Conservation (phyloP, 2,329 filamentous ascomycete genomes). For the Hyphodiscus sp. region DNA sequence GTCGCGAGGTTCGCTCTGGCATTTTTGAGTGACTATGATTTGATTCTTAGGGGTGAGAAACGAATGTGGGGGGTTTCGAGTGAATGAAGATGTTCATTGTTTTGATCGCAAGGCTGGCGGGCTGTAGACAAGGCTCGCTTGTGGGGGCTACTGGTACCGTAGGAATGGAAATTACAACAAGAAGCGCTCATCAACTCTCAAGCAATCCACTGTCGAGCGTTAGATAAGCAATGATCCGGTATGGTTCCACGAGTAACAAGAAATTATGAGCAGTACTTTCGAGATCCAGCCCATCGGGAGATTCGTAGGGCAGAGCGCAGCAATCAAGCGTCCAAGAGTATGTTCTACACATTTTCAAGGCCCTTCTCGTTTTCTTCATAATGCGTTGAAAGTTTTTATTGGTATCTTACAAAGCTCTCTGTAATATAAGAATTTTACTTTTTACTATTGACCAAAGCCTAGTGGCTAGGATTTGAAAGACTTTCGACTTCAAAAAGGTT, state of each 20-base stretch:
- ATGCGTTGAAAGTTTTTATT: background rate
- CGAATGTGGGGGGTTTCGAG: conserved; percentile 4
- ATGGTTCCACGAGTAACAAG: background rate
- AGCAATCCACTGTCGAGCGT: background rate
- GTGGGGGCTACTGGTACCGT: background rate
- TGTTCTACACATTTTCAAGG: conserved; percentile 10
- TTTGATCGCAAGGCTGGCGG: background rate
- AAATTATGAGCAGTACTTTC: conserved; percentile 38
- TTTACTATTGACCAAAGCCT: too few species aligned
- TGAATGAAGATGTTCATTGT: background rate
- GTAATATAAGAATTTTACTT: too few species aligned
- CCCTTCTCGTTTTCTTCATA: conserved; percentile 6
- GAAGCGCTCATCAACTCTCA: background rate
- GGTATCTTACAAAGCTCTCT: too few species aligned
- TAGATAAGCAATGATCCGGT: background rate
- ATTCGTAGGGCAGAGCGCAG: conserved; percentile 60
- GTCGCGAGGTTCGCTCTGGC: conserved; percentile 22
- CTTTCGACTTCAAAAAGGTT: background rate
- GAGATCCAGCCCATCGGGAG: conserved; percentile 62
- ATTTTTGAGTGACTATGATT: conserved; percentile 10
- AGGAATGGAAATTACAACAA: background rate
- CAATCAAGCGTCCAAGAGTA: conserved; percentile 71
- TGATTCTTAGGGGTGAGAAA: background rate
- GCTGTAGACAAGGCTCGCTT: conserved; percentile 4
- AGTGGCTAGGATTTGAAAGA: too few species aligned